Percentiles rank a stretch among this genome's conserved stretches.
Evolutionary conservation across 2,329 filamentous ascomycete species (phyloP).

Genomic region (Onygenales sp.): DNA sequence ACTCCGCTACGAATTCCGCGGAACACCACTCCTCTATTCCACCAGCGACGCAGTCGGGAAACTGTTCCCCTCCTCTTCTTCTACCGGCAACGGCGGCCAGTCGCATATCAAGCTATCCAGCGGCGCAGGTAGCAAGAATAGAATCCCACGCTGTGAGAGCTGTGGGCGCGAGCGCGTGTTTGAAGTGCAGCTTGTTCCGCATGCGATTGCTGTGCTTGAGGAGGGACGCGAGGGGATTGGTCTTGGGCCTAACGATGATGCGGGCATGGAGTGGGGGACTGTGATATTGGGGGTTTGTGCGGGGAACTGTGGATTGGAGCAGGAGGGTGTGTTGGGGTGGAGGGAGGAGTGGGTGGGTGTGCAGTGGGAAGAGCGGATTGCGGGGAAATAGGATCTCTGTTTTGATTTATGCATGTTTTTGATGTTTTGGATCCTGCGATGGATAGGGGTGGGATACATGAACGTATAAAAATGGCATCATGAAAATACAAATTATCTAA

Average conservation of each 20-base stretch:
- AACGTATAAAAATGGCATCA: too few species aligned
- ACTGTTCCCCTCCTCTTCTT: conserved; percentile 35
- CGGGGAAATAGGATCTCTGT: conserved; percentile 8
- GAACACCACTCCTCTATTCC: conserved; percentile 68
- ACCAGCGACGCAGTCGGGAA: conserved; percentile 66
- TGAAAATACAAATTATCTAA: too few species aligned
- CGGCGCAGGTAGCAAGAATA: conserved; percentile 21
- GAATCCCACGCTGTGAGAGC: conserved; percentile 64
- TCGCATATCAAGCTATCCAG: conserved; percentile 20
- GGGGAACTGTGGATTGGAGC: conserved; percentile 61
- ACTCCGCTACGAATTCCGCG: conserved; percentile 69
- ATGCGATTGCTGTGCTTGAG: conserved; percentile 83
- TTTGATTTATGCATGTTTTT: not conserved
- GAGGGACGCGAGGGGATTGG: conserved; percentile 54
- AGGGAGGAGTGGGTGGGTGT: conserved; percentile 96
- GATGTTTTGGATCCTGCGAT: too few species aligned
- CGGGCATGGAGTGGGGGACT: conserved; percentile 96
- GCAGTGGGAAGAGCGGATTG: conserved; percentile 74
- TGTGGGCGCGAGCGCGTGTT: conserved; percentile 72
- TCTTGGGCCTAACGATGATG: conserved; percentile 50
- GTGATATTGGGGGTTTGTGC: conserved; percentile 79
- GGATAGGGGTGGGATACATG: too few species aligned
- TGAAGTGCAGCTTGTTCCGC: conserved; percentile 85
- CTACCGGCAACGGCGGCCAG: conserved; percentile 9
- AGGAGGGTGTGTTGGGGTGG: conserved; percentile 60